phyloP scores from a whole-genome alignment of 2,329 filamentous ascomycete genomes.

The Fusarium neocosmosporiellum region DNA sequence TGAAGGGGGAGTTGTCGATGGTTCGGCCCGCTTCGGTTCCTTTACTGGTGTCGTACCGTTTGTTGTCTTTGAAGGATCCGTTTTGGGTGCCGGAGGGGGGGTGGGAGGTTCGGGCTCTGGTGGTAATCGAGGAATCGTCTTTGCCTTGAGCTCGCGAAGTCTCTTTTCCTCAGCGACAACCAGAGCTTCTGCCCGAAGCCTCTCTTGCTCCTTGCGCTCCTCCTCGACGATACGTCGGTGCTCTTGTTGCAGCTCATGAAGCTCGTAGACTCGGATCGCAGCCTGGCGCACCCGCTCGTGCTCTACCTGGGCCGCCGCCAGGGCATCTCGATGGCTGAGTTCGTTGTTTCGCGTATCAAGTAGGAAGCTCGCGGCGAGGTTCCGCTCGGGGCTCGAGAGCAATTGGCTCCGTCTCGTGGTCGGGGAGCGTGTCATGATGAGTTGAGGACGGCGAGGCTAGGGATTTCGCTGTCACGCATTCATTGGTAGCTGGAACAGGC shows the following conservation, averaged over 20 bases:
- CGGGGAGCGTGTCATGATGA: constrained; percentile 58
- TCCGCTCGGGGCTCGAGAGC: constrained; percentile 55
- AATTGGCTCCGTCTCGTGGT: constrained; percentile 53
- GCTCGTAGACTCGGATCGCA: constrained; percentile 60
- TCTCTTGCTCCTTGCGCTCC: constrained; percentile 59
- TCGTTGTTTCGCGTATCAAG: constrained; percentile 71
- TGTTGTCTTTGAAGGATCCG: constrained; percentile 22
- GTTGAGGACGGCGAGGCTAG: constrained; percentile 6
- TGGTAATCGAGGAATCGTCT: constrained; percentile 57
- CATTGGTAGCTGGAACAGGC: constrained; percentile 27
- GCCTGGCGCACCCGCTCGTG: constrained; percentile 72
- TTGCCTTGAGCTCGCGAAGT: constrained; percentile 59
- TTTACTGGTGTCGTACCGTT: constrained; percentile 39
- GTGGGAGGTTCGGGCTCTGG: constrained; percentile 48
- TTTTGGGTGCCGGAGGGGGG: constrained; percentile 37
- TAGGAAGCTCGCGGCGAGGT: constrained; percentile 70
- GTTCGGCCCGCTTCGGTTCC: constrained; percentile 33
- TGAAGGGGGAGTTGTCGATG: constrained; percentile 31
- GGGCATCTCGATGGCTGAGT: constrained; percentile 71
- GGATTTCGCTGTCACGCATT: constrained; percentile 33
- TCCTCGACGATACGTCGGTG: constrained; percentile 56
- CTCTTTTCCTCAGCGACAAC: constrained; percentile 60
- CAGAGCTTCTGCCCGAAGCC: constrained; percentile 57
- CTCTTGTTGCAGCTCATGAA: constrained; percentile 60
- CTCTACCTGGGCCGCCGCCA: constrained; percentile 72